Conservation (phyloP, 768 basidiomycete genomes). For the Phylloporus rhodoxanthus region DNA sequence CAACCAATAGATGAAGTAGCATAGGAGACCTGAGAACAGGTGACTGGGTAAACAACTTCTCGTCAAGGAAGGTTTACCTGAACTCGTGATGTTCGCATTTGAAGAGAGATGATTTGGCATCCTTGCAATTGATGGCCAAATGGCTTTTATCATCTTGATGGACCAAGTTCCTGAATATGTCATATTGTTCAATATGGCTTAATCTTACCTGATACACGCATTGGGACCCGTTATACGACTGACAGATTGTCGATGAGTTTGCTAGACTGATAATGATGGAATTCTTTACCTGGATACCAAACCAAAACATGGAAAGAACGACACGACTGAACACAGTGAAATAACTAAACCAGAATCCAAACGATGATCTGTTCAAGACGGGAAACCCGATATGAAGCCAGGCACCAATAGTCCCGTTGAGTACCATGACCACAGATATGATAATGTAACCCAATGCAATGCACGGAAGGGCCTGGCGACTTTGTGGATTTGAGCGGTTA, state of each 20-base stretch:
- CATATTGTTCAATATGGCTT: background rate
- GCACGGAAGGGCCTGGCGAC: conserved; percentile 62
- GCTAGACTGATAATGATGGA: background rate
- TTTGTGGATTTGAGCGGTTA: conserved; percentile 16
- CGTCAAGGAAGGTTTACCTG: conserved; percentile 23
- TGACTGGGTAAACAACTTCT: too few relatives aligned
- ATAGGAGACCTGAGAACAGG: conserved; percentile 41
- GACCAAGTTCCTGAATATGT: background rate
- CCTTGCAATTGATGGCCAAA: conserved; percentile 68
- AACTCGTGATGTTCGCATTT: conserved; percentile 56
- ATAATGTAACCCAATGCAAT: conserved; percentile 69
- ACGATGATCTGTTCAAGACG: conserved; percentile 77
- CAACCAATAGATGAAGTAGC: conserved; percentile 74
- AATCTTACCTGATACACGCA: conserved; percentile 55
- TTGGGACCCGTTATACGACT: conserved; percentile 61
- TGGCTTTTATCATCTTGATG: conserved; percentile 66
- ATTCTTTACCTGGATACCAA: conserved; percentile 54
- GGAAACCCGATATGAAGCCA: conserved; percentile 69
- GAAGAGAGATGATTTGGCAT: conserved; percentile 61
- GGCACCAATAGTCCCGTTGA: conserved; percentile 77
- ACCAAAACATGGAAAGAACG: conserved; percentile 80
- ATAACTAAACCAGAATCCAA: conserved; percentile 88
- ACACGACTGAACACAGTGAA: conserved; percentile 78
- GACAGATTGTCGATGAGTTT: background rate
- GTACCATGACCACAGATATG: conserved; percentile 68